These are phyloP conservation scores for Psilocybe sp. DNA, from an alignment of 768 basidiomycete species.

Conservation along the genomic window DNA sequence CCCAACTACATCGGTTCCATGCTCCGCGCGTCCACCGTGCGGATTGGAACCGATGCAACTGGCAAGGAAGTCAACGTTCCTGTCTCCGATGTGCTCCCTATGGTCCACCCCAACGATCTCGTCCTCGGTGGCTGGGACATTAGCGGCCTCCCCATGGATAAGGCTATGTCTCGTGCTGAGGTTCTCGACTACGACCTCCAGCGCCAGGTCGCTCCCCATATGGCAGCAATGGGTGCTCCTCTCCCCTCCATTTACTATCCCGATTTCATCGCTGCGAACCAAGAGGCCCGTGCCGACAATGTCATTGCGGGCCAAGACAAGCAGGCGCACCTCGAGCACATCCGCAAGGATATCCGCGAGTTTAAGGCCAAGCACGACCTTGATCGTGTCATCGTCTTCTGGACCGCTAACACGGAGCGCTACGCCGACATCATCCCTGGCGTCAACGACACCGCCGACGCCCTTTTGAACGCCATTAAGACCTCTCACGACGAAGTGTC, in stretches of 20 bases:
- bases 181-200: constrained; percentile 97
- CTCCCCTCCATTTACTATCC: constrained; percentile 96
- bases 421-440: constrained; percentile 94
- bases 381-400: constrained; percentile 91
- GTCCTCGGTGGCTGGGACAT: constrained; percentile 99
- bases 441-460: constrained; percentile 91
- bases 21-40: constrained; percentile 92
- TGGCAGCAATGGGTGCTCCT: constrained; percentile 77
- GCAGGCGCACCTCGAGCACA: constrained; percentile 85
- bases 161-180: constrained; percentile 90
- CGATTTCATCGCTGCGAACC: constrained; percentile 97
- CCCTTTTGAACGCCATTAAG: constrained; percentile 80
- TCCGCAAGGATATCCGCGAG: constrained; percentile 89
- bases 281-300: constrained; percentile 94
- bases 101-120: constrained; percentile 98
- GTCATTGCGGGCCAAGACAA: constrained; percentile 84
- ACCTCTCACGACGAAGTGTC: constrained; percentile 90
- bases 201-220: constrained; percentile 86
- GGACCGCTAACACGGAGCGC: constrained; percentile 99
- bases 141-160: constrained; percentile 78
- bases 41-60: constrained; percentile 78
- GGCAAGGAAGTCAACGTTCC: constrained; percentile 93
- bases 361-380: constrained; percentile 85
- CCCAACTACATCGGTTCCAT: constrained; percentile 99
- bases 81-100: constrained; percentile 88